Evolutionary conservation across 2,329 filamentous ascomycete genomes (phyloP), one percentile per base, ranked within the genome.

Genomic region (Ophiocordyceps sinensis): DNA sequence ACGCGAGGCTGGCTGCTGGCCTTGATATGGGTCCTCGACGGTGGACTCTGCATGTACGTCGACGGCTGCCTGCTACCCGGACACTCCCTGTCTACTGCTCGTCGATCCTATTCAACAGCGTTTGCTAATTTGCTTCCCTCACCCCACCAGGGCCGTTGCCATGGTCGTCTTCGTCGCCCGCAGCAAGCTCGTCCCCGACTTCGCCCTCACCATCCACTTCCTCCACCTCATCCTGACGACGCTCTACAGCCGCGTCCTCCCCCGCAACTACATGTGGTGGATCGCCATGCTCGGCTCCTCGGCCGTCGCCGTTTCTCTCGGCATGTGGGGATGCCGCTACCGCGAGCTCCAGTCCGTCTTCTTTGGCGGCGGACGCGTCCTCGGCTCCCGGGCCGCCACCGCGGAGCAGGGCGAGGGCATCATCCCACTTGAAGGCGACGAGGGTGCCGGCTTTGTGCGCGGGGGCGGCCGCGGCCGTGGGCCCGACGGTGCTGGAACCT

Each of bases 141-240:
- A 10, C n/a, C 23, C 4, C 39, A 17, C 7, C 34, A 96, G 89
- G 57, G 77, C 85, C 35, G 77, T 93, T 44, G 83, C 86, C 35
- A 81, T 95, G 43, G 77, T 94, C 39, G 64, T 89, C 41, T 68
- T 96, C 43, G 77, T 98, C 50, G 79, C 82, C 17, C 85, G 91
- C 46, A 91, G 83, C 38, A 96, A 96, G 61, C 82, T 96, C 45
- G 84, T 96, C 39, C 86, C 86, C 50, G 91, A 98, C 63, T 98
- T 96, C 59, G 85, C 86, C 28, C 67, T 95, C 21, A 94, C 89
- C 3, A 74, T 95, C 15, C 86, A 94, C 64, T 74, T 84, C 58
- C 67, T 94, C 35, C 85, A 94, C 58, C 73, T 94, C 41, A 48
- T 91, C 52, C 61, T 85, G 52, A 84, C 85, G 26, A 80, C 79